phyloP scores from a whole-genome alignment of 192 early-diverging fungal genomes.

The Coemansia brasiliensis region DNA sequence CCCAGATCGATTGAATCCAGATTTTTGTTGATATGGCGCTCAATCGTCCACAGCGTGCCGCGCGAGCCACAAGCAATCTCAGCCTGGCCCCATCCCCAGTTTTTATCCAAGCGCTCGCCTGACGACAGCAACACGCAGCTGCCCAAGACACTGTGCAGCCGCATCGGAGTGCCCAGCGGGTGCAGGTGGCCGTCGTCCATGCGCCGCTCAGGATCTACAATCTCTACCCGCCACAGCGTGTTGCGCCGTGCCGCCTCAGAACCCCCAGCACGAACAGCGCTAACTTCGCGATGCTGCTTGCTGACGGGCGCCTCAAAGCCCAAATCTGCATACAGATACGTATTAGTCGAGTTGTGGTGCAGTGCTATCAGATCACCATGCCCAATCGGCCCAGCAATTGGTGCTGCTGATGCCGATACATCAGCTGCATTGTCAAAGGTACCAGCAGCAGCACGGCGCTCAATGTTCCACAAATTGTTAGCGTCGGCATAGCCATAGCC shows the following conservation, averaged over 20 bases:
- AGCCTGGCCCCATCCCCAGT: constrained; percentile 91
- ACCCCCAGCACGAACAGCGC: constrained; percentile 29
- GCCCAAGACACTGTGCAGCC: constrained; percentile 70
- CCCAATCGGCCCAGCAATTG: constrained; percentile 58
- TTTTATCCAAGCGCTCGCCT: constrained; percentile 71
- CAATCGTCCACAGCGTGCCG: constrained; percentile 81
- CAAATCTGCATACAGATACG: constrained; percentile 63
- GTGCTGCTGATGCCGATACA: neutral
- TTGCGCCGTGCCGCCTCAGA: constrained; percentile 55
- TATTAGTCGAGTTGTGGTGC: constrained; percentile 61
- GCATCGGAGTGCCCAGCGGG: constrained; percentile 62
- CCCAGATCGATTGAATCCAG: constrained; percentile 62
- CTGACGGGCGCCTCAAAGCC: constrained; percentile 63
- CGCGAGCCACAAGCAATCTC: constrained; percentile 82
- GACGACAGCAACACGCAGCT: constrained; percentile 78
- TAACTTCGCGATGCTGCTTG: constrained; percentile 66
- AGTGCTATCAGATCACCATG: constrained; percentile 77
- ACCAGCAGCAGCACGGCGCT: constrained; percentile 32
- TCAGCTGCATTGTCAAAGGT: constrained; percentile 13
- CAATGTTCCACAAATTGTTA: constrained; percentile 79
- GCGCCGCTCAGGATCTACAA: constrained; percentile 58
- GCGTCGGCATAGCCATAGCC: constrained; percentile 81
- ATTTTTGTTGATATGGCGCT: constrained; percentile 76
- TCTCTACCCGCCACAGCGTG: constrained; percentile 85
- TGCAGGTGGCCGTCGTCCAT: constrained; percentile 54